Evolutionary conservation across 805 yeast species (phyloP).

Genomic region (Priceomyces carsonii): DNA sequence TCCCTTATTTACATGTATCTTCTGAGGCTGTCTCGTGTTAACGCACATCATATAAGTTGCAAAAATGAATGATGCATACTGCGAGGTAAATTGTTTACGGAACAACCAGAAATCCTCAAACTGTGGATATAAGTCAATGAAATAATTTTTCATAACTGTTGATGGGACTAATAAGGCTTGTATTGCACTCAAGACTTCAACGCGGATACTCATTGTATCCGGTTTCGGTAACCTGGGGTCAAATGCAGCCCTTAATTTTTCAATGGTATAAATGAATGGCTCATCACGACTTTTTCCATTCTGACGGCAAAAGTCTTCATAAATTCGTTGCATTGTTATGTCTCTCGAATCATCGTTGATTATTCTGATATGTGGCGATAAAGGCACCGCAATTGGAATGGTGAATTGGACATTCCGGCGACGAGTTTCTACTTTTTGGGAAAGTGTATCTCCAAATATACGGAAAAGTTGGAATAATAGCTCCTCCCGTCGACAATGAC

Average conservation of each 20-base stretch:
- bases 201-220: conserved; percentile 81
- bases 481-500: conserved; percentile 96
- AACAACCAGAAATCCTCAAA: conserved; percentile 97
- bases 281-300: conserved; percentile 80
- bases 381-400: conserved; percentile 87
- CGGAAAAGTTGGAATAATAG: conserved; percentile 89
- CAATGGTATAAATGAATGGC: conserved; percentile 82
- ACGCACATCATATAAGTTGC: conserved; percentile 94
- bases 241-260: conserved; percentile 86
- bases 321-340: conserved; percentile 75
- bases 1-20: conserved; percentile 75
- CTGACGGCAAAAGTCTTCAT: conserved; percentile 81
- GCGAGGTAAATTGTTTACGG: conserved; percentile 92
- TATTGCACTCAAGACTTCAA: conserved; percentile 88
- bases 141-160: conserved; percentile 78
- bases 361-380: conserved; percentile 91
- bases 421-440: conserved; percentile 83
- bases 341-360: conserved; percentile 80
- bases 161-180: conserved; percentile 86
- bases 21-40: conserved; percentile 90
- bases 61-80: conserved; percentile 90
- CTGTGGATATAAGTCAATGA: conserved; percentile 63
- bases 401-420: conserved; percentile 83
- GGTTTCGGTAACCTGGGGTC: conserved; percentile 94
- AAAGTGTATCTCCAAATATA: conserved; percentile 77